Percentiles rank a stretch among this genome's conserved stretches.
Conservation (phyloP, 2,329 filamentous ascomycete genomes). For the Penicillium sp. region DNA sequence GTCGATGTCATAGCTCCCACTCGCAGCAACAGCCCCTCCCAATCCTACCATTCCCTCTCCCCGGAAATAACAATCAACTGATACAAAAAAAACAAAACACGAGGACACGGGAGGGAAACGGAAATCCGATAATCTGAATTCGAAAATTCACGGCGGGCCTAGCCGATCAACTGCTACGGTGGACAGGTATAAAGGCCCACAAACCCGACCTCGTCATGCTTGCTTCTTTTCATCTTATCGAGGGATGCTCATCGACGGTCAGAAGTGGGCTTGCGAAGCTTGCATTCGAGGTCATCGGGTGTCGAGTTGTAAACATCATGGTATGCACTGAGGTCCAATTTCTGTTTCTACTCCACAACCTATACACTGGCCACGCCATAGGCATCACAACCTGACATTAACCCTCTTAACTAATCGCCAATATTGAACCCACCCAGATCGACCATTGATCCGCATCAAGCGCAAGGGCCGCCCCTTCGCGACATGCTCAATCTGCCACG, state of each 20-base stretch:
- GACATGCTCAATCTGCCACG: slow-evolving; percentile 85
- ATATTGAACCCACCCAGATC: slow-evolving; percentile 59
- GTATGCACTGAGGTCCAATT: slow-evolving; percentile 57
- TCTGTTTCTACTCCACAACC: neutral
- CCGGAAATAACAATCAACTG: neutral
- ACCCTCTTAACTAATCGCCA: neutral
- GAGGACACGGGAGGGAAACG: neutral
- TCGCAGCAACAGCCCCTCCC: slow-evolving; percentile 10
- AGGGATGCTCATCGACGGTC: slow-evolving; percentile 81
- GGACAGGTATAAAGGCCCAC: slow-evolving; percentile 23
- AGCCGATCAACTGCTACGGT: slow-evolving; percentile 1
- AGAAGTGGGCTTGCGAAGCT: slow-evolving; percentile 96
- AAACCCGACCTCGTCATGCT: slow-evolving; percentile 5
- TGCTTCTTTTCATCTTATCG: slow-evolving; percentile 18
- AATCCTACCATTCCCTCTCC: slow-evolving; percentile 13
- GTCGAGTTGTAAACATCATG: slow-evolving; percentile 91
- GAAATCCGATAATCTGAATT: slow-evolving; percentile 2
- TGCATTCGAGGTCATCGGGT: slow-evolving; percentile 96
- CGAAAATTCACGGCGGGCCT: slow-evolving; percentile 2
- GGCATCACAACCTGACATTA: neutral
- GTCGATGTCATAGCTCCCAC: slow-evolving; percentile 23
- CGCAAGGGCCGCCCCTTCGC: slow-evolving; percentile 96
- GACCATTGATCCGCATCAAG: slow-evolving; percentile 89
- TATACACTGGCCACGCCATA: neutral
- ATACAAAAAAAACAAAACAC: slow-evolving; percentile 1